Conservation (phyloP, 2,329 filamentous ascomycete genomes). For the Fusarium ramigenum region DNA sequence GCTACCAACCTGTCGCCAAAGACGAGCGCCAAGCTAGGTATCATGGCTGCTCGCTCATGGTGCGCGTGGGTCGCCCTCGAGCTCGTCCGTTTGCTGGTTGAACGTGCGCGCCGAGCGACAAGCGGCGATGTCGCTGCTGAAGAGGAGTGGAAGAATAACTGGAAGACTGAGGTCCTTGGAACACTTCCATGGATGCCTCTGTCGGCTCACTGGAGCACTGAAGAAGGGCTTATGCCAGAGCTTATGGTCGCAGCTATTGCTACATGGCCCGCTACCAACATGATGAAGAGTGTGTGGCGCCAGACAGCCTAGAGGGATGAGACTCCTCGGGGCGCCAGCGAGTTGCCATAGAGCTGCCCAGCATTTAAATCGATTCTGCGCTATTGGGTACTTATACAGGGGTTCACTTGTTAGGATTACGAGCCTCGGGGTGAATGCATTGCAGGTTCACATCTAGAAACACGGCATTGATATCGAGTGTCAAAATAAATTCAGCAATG, state of each 20-base stretch:
- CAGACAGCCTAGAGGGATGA: constrained; percentile 43
- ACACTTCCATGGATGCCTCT: constrained; percentile 83
- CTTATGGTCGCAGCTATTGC: constrained; percentile 54
- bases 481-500: too few relatives aligned
- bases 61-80: constrained; percentile 80
- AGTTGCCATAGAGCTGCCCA: neutral
- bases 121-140: constrained; percentile 47
- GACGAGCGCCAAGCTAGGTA: constrained; percentile 68
- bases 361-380: neutral
- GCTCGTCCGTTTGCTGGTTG: constrained; percentile 69
- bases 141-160: constrained; percentile 58
- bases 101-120: constrained; percentile 53
- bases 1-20: constrained; percentile 68
- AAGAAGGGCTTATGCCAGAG: constrained; percentile 64
- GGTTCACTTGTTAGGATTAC: neutral
- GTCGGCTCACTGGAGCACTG: constrained; percentile 83
- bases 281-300: constrained; percentile 58
- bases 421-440: neutral
- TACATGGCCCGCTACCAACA: constrained; percentile 55
- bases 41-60: constrained; percentile 85
- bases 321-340: neutral
- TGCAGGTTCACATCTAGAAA: constrained; percentile 15
- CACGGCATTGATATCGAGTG: neutral
- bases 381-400: neutral
- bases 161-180: constrained; percentile 73